A percentile compares a stretch with the other conserved stretches of the same genome.
Conservation (phyloP, 768 basidiomycete genomes). For the Collybiopsis luxurians region DNA sequence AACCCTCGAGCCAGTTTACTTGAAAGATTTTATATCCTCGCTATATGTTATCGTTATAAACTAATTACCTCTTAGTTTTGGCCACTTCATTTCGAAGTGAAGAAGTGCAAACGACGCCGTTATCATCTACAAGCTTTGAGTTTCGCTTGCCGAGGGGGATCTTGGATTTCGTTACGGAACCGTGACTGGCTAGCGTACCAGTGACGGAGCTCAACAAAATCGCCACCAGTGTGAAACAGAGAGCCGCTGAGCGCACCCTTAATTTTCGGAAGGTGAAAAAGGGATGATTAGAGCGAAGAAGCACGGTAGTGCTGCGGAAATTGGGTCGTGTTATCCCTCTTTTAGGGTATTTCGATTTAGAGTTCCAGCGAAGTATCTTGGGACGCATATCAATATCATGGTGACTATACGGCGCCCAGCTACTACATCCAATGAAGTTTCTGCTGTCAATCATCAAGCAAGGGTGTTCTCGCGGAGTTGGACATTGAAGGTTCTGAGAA, state of each 20-base stretch:
- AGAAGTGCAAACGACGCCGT: constrained; percentile 22
- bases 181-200: neutral
- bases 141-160: constrained; percentile 28
- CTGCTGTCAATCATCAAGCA: neutral
- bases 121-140: constrained; percentile 14
- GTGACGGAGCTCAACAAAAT: neutral
- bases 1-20: constrained; percentile 46
- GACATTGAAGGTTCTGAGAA: no score
- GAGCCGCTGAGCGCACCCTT: no score
- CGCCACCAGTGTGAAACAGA: neutral
- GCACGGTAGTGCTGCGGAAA: no score
- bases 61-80: constrained; percentile 18
- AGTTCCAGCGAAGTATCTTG: no score
- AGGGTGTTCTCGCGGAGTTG: no score
- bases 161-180: neutral
- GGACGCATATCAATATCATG: no score
- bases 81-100: constrained; percentile 22
- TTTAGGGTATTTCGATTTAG: no score
- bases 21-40: neutral
- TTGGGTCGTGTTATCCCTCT: no score
- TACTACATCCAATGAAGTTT: no score
- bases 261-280: no score
- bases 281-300: no score
- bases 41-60: neutral
- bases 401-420: no score